These are phyloP conservation scores for Penicillium nucicola DNA, from an alignment of 495 filamentous ascomycete genomes.

Conservation along the genomic window DNA sequence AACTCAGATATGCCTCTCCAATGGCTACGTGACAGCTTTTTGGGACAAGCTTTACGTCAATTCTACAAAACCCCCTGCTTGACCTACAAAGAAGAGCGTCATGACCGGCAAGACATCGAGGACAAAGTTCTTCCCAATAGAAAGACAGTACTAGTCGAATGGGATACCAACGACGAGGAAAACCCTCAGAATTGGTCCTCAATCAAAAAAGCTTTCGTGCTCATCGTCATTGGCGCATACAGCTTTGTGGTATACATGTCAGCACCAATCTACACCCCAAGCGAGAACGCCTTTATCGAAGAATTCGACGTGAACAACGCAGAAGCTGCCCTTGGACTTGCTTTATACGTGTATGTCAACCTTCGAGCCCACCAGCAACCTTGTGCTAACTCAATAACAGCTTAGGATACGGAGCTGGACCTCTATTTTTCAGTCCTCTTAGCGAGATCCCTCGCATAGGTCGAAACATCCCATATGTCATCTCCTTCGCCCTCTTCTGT, in stretches of 20 bases:
- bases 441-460: constrained; percentile 48
- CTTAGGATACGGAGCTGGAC: constrained; percentile 41
- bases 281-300: constrained; percentile 22
- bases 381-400: constrained; percentile 7
- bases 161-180: constrained; percentile 35
- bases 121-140: background rate
- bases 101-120: background rate
- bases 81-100: background rate
- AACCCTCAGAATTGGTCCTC: constrained; percentile 43
- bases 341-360: constrained; percentile 45
- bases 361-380: background rate
- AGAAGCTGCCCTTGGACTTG: constrained; percentile 45
- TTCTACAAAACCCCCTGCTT: background rate
- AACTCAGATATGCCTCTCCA: background rate
- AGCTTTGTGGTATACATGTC: constrained; percentile 26
- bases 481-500: constrained; percentile 46
- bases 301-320: constrained; percentile 43
- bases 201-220: constrained; percentile 35
- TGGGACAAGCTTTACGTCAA: background rate
- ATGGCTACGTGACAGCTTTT: constrained; percentile 4
- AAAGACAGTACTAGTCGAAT: constrained; percentile 24
- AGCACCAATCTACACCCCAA: constrained; percentile 19
- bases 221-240: constrained; percentile 25
- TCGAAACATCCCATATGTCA: constrained; percentile 43
- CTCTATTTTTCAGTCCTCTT: constrained; percentile 47